phyloP scores from a whole-genome alignment of 2,329 filamentous ascomycete species.

The Dendrostoma leiphaemia region DNA sequence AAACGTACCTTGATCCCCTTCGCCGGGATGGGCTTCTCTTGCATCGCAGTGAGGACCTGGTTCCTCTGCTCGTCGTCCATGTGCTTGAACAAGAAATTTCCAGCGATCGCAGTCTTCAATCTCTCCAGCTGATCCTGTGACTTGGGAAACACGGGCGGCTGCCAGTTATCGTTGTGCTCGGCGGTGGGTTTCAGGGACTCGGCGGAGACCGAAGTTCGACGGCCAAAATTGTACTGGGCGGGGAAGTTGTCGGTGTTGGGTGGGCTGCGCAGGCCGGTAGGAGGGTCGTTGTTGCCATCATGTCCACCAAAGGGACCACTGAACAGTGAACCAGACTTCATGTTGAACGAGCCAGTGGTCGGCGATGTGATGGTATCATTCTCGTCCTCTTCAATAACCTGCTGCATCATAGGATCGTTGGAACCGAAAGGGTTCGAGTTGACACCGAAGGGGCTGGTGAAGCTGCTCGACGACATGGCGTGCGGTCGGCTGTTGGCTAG shows the following conservation, averaged over 20 bases:
- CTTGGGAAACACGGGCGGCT: conserved; percentile 82
- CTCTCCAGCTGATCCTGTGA: conserved; percentile 75
- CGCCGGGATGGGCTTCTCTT: conserved; percentile 93
- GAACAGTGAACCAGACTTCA: conserved; percentile 41
- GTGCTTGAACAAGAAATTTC: conserved; percentile 92
- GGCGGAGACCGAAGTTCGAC: conserved; percentile 93
- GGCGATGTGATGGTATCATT: conserved; percentile 74
- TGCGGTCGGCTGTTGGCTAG: conserved; percentile 10
- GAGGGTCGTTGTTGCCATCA: conserved; percentile 43
- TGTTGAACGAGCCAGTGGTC: conserved; percentile 60
- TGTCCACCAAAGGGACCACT: conserved; percentile 54
- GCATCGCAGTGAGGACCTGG: conserved; percentile 84
- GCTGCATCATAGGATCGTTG: conserved; percentile 43
- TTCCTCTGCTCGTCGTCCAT: conserved; percentile 89
- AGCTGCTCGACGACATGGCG: conserved; percentile 66
- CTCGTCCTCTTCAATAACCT: conserved; percentile 80
- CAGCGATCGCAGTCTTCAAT: conserved; percentile 76
- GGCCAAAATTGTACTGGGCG: conserved; percentile 88
- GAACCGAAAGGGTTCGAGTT: conserved; percentile 73
- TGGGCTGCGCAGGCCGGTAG: conserved; percentile 43
- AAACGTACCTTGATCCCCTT: conserved; percentile 69
- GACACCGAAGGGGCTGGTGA: conserved; percentile 69
- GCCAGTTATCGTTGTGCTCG: conserved; percentile 84
- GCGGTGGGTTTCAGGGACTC: conserved; percentile 91
- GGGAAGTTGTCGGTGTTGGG: conserved; percentile 72